Evolutionary conservation across 1,139 yeast genomes (phyloP).

Genomic region (Suhomyces yuchorum): DNA sequence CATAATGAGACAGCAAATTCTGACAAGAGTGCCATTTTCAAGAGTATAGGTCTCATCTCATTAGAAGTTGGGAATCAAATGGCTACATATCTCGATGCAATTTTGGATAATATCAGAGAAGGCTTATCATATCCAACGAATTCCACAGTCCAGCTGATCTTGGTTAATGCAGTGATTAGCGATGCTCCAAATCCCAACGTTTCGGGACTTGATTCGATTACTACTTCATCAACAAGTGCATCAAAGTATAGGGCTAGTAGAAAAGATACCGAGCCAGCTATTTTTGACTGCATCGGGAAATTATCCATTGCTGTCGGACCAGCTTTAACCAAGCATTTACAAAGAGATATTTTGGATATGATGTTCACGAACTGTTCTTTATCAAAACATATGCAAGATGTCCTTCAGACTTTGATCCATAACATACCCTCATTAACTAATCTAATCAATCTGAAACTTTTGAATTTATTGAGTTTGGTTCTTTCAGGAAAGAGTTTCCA

Average conservation of each 20-base stretch:
- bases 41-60: conserved; percentile 85
- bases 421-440: conserved; percentile 81
- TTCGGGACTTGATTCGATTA: conserved; percentile 27
- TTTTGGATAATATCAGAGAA: conserved; percentile 79
- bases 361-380: conserved; percentile 78
- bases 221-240: conserved; percentile 34
- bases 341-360: conserved; percentile 76
- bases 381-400: conserved; percentile 76
- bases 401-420: conserved; percentile 64
- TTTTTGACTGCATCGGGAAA: conserved; percentile 87
- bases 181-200: conserved; percentile 19
- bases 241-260: conserved; percentile 63
- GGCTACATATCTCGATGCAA: conserved; percentile 85
- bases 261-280: conserved; percentile 81
- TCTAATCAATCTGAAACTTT: conserved; percentile 67
- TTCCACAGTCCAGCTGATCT: conserved; percentile 45
- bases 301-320: conserved; percentile 91
- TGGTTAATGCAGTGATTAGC: conserved; percentile 43
- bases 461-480: conserved; percentile 75
- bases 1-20: conserved; percentile 43
- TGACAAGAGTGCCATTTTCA: conserved; percentile 76
- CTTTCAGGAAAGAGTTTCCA: conserved; percentile 79
- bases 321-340: conserved; percentile 87
- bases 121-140: conserved; percentile 58
- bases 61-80: conserved; percentile 83